These are phyloP conservation scores for Neofusicoccum parvum DNA, from an alignment of 2,329 filamentous ascomycete genomes.

Conservation along the genomic window DNA sequence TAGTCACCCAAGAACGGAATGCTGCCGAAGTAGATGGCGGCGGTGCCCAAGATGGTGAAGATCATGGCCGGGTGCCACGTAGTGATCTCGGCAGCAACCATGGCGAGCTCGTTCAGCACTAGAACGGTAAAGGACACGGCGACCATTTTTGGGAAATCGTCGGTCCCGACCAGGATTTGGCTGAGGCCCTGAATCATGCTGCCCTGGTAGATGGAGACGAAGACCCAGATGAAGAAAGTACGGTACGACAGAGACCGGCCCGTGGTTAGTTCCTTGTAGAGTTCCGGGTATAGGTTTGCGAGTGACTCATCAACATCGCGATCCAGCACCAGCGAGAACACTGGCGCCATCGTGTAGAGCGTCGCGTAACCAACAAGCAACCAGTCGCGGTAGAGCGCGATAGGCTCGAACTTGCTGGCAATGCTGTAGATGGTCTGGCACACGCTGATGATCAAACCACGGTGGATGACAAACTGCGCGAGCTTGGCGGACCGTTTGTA, in stretches of 20 bases:
- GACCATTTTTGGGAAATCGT: conserved; percentile 65
- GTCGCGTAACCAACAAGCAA: conserved; percentile 95
- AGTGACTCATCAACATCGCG: conserved; percentile 92
- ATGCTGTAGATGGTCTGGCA: conserved; percentile 98
- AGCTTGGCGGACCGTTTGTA: conserved; percentile 97
- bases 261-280: conserved; percentile 95
- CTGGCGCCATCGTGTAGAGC: conserved; percentile 89
- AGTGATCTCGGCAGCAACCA: conserved; percentile 95
- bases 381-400: conserved; percentile 95
- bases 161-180: conserved; percentile 80
- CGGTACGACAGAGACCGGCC: conserved; percentile 86
- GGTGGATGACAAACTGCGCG: conserved; percentile 96
- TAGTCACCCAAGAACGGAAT: conserved; percentile 88
- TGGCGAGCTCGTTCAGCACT: conserved; percentile 90
- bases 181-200: conserved; percentile 93
- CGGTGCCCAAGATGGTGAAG: conserved; percentile 78
- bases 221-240: conserved; percentile 96
- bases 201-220: conserved; percentile 93
- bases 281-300: conserved; percentile 91
- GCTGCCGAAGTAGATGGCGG: conserved; percentile 75
- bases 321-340: conserved; percentile 91
- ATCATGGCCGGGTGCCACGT: conserved; percentile 98
- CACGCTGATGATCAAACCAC: conserved; percentile 90
- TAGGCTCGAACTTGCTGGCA: conserved; percentile 86
- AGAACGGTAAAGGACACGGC: conserved; percentile 89